phyloP scores from a whole-genome alignment of 2,329 filamentous ascomycete genomes.

The Chrysoporthe austroafricana region DNA sequence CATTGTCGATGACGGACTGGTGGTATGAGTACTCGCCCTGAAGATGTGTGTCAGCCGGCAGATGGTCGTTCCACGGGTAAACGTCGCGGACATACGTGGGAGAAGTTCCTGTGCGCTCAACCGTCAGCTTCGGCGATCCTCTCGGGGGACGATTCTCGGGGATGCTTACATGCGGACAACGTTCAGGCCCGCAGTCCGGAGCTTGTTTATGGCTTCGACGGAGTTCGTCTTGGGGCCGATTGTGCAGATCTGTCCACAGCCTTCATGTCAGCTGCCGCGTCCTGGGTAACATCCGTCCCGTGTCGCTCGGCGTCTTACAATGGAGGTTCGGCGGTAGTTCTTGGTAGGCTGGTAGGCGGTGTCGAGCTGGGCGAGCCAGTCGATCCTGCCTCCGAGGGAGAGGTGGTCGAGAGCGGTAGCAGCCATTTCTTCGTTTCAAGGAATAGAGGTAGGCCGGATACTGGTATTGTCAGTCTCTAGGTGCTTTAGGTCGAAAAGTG shows the following conservation, averaged over 20 bases:
- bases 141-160: neutral
- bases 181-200: conserved; percentile 89
- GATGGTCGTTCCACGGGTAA: neutral
- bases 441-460: neutral
- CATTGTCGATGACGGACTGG: conserved; percentile 96
- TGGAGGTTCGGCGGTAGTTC: conserved; percentile 95
- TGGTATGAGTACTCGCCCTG: conserved; percentile 85
- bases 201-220: conserved; percentile 92
- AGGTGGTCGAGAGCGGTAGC: conserved; percentile 84
- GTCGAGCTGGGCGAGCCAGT: conserved; percentile 74
- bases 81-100: conserved; percentile 27
- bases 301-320: conserved; percentile 43
- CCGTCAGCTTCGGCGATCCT: conserved; percentile 12
- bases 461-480: neutral
- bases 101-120: conserved; percentile 26
- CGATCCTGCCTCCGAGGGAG: conserved; percentile 71
- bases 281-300: neutral
- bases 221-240: conserved; percentile 99
- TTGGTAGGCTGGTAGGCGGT: conserved; percentile 84
- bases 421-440: conserved; percentile 49
- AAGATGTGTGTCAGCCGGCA: conserved; percentile 41
- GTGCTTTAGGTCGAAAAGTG: neutral
- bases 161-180: conserved; percentile 91
- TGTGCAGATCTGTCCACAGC: conserved; percentile 73
- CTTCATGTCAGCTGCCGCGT: conserved; percentile 10